Evolutionary conservation across 257 asterid genomes (phyloP), one percentile per base, ranked within the genome.

Genomic region (Plantago ovata): DNA sequence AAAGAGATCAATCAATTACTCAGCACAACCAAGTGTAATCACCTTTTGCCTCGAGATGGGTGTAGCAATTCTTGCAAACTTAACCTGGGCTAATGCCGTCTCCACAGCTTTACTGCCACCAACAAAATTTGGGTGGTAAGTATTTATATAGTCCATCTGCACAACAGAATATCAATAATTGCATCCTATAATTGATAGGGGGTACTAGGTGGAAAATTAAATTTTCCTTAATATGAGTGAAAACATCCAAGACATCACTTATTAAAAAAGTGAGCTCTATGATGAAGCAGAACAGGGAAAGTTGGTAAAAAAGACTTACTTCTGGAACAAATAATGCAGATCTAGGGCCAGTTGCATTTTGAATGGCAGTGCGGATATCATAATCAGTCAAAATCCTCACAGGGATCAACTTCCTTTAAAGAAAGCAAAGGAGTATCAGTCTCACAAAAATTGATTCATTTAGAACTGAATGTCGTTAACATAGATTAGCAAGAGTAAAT

Each of bases 21-120:
- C 22, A 19, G 41, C 38, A 50, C 28, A 58, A 54, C 56, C 16
- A 53, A 57, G 39, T 45, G 56, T n/a, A 62, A 21, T 41, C 66
- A 87, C 98, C 89, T 81, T 87, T 69, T 75, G 84, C 70, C 75
- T 79, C 8, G 81, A 66, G 68, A 66, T 20, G 40, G 94, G 64
- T 13, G 76, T 69, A 45, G 80, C 45, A 59, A 69, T 54, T 71
- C 75, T 74, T 41, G 89, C 68, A 33, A 87, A 77, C 78, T 77
- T 84, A 63, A 67, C 50, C 73, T 77, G 91, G 48, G 84, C 89
- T 38, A 58, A 38, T 38, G 96, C 98, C 58, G 60, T 69, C 80
- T 87, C 98, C 38, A 87, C 65, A 61, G 98, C 98, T 79, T 79
- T 87, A 73, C 81, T 81, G 57, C 98, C 98, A 53, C 98, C 96